Percentiles rank a stretch among this genome's conserved stretches.
phyloP scores from a whole-genome alignment of 1,139 yeast genomes.

The Sugiyamaella neomexicana region DNA sequence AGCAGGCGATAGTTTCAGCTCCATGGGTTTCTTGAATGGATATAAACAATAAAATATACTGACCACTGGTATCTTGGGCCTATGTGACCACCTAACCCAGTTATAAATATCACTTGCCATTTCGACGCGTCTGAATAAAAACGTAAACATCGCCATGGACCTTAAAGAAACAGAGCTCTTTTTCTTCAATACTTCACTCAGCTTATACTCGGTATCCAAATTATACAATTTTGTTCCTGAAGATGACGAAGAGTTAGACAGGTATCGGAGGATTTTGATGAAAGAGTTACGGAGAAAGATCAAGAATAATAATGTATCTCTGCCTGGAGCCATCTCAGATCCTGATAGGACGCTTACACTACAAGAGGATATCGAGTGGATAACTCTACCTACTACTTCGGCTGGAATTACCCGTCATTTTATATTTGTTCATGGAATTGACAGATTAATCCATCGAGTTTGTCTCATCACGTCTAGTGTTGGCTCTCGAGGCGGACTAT shows the following conservation, averaged over 20 bases:
- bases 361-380: conserved; percentile 14
- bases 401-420: conserved; percentile 1
- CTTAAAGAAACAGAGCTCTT: conserved; percentile 21
- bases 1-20: too few species aligned
- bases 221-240: conserved; percentile 21
- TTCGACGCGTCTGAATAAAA: too few species aligned
- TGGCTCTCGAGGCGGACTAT: conserved; percentile 2
- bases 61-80: too few species aligned
- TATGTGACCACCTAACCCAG: too few species aligned
- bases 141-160: neutral
- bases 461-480: conserved; percentile 4
- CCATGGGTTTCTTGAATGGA: too few species aligned
- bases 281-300: neutral
- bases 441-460: conserved; percentile 11
- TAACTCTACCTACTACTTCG: neutral
- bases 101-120: too few species aligned
- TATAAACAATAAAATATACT: too few species aligned
- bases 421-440: conserved; percentile 15
- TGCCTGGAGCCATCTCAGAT: neutral
- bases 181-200: conserved; percentile 26
- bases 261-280: conserved; percentile 1
- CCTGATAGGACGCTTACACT: conserved; percentile 1
- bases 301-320: neutral
- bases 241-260: conserved; percentile 5
- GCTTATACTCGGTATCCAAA: conserved; percentile 23